Evolutionary conservation across 352 stramenopile species (phyloP).

Genomic region (Phytophthora syringae): DNA sequence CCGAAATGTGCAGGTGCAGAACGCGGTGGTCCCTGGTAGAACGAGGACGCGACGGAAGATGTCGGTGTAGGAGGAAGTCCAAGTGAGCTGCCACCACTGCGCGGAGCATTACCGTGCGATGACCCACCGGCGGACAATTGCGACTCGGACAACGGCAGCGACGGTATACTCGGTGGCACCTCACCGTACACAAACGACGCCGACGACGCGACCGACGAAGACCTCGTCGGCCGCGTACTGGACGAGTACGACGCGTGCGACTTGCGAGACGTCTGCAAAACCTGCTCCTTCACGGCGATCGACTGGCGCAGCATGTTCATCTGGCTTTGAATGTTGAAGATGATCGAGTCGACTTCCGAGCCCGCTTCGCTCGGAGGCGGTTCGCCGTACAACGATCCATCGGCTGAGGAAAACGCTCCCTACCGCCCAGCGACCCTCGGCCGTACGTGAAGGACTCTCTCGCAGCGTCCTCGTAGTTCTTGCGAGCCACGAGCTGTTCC

Average conservation of each 20-base stretch:
- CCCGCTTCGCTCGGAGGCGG: slow-evolving; percentile 37
- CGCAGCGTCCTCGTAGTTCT: slow-evolving; percentile 48
- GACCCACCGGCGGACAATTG: slow-evolving; percentile 45
- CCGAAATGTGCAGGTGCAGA: slow-evolving; percentile 38
- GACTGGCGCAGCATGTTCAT: slow-evolving; percentile 84
- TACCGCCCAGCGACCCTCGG: slow-evolving; percentile 21
- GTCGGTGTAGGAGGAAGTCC: slow-evolving; percentile 38
- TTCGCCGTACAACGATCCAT: slow-evolving; percentile 42
- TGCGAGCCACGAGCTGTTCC: slow-evolving; percentile 71
- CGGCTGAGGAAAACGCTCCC: slow-evolving; percentile 31
- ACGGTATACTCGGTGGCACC: slow-evolving; percentile 42
- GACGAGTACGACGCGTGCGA: slow-evolving; percentile 63
- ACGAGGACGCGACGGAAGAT: slow-evolving; percentile 37
- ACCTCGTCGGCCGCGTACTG: slow-evolving; percentile 67
- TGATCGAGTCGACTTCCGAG: slow-evolving; percentile 71
- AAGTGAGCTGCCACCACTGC: slow-evolving; percentile 37
- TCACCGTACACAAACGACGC: slow-evolving; percentile 51
- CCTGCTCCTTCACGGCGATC: slow-evolving; percentile 69
- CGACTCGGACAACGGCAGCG: slow-evolving; percentile 51
- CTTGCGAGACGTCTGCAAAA: slow-evolving; percentile 54
- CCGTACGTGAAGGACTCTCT: slow-evolving; percentile 40
- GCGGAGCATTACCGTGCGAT: slow-evolving; percentile 29
- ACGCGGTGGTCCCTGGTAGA: slow-evolving; percentile 38
- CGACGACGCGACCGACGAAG: slow-evolving; percentile 69
- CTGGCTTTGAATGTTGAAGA: slow-evolving; percentile 83